Evolutionary conservation across 257 asterid genomes (phyloP).

Genomic region (Capsicum pubescens): DNA sequence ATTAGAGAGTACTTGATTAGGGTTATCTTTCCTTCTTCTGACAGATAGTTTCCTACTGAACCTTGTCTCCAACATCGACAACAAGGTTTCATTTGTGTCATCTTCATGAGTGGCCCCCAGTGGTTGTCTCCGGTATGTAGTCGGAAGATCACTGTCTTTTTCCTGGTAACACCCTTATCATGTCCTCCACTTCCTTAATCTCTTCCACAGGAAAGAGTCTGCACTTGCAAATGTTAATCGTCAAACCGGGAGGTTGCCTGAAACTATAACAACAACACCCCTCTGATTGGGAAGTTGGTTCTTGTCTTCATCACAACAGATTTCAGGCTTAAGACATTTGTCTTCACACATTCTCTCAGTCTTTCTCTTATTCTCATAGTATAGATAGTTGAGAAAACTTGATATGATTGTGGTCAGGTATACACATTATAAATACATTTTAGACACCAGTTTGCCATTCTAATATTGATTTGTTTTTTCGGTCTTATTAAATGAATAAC

Average conservation of each 20-base stretch:
- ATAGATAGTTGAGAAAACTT: conserved; percentile 14
- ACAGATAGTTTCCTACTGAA: conserved; percentile 16
- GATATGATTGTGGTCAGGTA: conserved; percentile 11
- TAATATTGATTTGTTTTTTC: not conserved
- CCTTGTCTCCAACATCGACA: not conserved
- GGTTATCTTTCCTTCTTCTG: not conserved
- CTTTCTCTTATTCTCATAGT: conserved; percentile 9
- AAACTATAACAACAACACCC: conserved; percentile 7
- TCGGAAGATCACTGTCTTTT: not conserved
- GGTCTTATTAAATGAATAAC: not conserved
- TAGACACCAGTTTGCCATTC: not conserved
- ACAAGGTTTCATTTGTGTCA: not conserved
- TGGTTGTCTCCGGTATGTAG: not conserved
- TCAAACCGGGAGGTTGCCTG: not conserved
- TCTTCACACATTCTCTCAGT: not conserved
- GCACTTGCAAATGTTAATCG: not conserved
- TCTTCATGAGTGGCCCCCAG: not conserved
- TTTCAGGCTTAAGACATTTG: not conserved
- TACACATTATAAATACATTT: conserved; percentile 4
- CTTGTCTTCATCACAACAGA: not conserved
- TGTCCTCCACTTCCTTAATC: conserved; percentile 15
- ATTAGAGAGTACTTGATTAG: not conserved
- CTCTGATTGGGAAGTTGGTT: conserved; percentile 15
- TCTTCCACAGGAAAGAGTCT: not conserved
- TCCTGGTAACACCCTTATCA: not conserved